Evolutionary conservation across 1,139 yeast genomes (phyloP), one percentile per base, ranked within the genome.

Genomic region (Magnusiomyces fungicola): DNA sequence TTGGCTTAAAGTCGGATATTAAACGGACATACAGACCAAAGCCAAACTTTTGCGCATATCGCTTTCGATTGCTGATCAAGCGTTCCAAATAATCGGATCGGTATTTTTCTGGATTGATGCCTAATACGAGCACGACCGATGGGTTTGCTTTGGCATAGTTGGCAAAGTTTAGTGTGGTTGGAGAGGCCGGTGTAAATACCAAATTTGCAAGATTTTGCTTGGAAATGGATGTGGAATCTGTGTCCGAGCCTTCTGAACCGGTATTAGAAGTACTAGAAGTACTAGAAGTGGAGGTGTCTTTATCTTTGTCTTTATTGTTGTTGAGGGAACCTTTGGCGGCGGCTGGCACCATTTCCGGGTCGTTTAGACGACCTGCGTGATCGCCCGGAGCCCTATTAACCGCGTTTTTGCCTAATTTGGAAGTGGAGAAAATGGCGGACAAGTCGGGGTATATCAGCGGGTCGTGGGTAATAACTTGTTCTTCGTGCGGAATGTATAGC

Each of bases 1-100:
- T 46, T 21, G 45, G 29, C 42, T 55, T 44, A 55, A 61, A 87
- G 62, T 88, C 96, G 63, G 86, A 88, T 29, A 73, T 65, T 89
- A 94, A 88, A 53, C 95, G 75, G 33, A 83, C 77, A 60, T 86
- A 88, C 22, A 85, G 68, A 21, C 95, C 96, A 64, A 81, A 88
- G 43, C 75, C 75, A 58, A 86, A 88, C 29, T 69, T 69, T 62
- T 81, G 83, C 3, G 95, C 95, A 61, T 88, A 89, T 61, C 84
- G 86, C 30, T 84, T 83, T 61, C 96, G 75, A 66, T 89, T 88
- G 61, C 85, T 90, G 23, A 86, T 83, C 47, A 88, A 70, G 52
- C 76, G 76, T 10, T 81, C 76, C 52, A 87, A 69, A 32, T 81
- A 78, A 10, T 76, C 76, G 4, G 75, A 60, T 37, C 82, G 79